Base-by-base conservation (phyloP, 345 rosid genomes). In the Geranium rotundifolium region DNA sequence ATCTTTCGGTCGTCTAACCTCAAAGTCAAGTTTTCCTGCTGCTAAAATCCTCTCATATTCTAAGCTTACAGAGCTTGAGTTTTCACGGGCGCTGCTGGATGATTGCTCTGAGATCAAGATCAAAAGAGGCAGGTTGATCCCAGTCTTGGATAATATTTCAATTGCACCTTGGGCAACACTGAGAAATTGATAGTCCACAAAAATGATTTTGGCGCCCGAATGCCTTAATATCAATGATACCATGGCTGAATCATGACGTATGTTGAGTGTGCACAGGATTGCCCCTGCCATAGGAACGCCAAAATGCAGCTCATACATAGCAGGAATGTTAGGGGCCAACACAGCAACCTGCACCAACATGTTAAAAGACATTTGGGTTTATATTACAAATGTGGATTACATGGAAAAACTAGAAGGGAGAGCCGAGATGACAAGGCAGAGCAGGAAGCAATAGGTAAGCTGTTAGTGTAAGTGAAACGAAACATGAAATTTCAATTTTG, bases 211-310 rank as follows among this genome's bases (percentile, higher is more conserved):
- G n/a, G 85, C 84, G 63, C 72, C 87, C 0, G 87, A 82, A 79
- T 85, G 90, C 50, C 56, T 72, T 66, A 85, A 72, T 29, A 85
- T 23, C 61, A 63, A 64, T 6, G 87, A 70, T 31, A 85, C 77
- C 80, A 68, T 75, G 0, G 77, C 60, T 29, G 85, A 66, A 72
- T 85, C 82, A 55, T 80, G 77, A n/a, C 90, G 86, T 12, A 61
- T 66, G 64, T 85, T 85, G 14, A 85, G 76, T 0, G 90, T 70
- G 67, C 87, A 82, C 55, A 85, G 80, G 68, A 85, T 72, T 5
- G 84, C 85, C 63, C 85, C 90, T 0, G 84, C 82, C 87, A 80
- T 85, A 29, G 90, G 90, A 71, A 78, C 84, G 59, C 77, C 83
- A 69, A 85, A 85, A 76, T 85, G 90, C 23, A 85, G 75, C 67